Base-by-base conservation (phyloP, 306 rosid species). In the Trifolium fragiferum region DNA sequence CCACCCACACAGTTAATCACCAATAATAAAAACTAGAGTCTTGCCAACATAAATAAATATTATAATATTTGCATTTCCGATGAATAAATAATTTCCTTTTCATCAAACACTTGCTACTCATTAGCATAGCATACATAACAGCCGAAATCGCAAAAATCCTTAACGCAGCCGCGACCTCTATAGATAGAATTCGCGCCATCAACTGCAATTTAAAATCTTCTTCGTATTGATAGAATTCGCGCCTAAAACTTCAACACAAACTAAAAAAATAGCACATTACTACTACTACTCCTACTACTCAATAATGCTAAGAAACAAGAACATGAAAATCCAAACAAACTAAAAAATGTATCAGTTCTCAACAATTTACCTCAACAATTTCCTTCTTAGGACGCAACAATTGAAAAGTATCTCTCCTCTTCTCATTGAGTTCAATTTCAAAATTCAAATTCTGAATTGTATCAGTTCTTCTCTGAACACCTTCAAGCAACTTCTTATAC, bases 401-500 rank as follows among this genome's bases (percentile, higher is more conserved):
- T 18, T 74, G 85, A 53, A 70, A 8, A 3, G 44, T 11, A 0
- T 76, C 79, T 79, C 83, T 62, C 16, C 85, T 84, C 70, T 66
- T 84, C 89, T 90, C 93, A 10, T 81, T 65, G 14, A 87, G 46
- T 33, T 84, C 64, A 38, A 95, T 95, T 11, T 95, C 80, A 47
- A 72, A 84, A 33, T 35, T 51, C 86, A 95, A 76, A 50, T 66
- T 67, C 13, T 55, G 18, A 70, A 92, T 59, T 3, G 23, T 83
- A 0, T 68, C 43, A 0, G 63, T 54, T 60, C 89, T 74, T 70
- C 59, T 82, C 6, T 70, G 77, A 58, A 67, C 81, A 25, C 10
- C 51, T 54, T 81, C 83, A 19, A 95, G 87, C 90, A 95, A 70
- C 90, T 84, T 88, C 82, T 83, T 92, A 80, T 92, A 95, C 13